A percentile compares a stretch with the other conserved stretches of the same genome.
Conservation (phyloP, 2,329 filamentous ascomycete species). For the Ceratocystis papillata region DNA sequence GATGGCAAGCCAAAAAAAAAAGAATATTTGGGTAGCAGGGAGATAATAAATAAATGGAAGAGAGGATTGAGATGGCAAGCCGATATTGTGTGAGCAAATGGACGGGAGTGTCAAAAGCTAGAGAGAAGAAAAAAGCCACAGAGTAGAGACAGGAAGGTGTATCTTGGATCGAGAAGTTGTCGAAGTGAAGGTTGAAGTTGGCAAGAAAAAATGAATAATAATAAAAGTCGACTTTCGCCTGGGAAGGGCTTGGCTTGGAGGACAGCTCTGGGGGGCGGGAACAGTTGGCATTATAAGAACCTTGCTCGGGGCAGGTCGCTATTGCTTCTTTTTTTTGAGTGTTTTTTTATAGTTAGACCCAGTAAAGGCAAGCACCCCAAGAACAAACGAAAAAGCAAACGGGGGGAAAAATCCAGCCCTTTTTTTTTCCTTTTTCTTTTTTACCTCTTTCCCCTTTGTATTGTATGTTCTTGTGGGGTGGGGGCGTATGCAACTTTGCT, state of each 20-base stretch:
- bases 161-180: not conserved
- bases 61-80: not conserved
- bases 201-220: not conserved
- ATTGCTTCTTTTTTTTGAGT: not conserved
- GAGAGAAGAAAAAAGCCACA: not conserved
- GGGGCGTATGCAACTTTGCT: not conserved
- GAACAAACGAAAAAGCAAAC: constrained; percentile 2
- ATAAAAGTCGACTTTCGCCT: not conserved
- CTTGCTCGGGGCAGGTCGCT: not conserved
- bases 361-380: constrained; percentile 1
- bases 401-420: not conserved
- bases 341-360: not conserved
- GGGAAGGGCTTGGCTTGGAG: not conserved
- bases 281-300: constrained; percentile 9
- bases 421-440: not conserved
- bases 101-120: not conserved
- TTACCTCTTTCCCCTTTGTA: not conserved
- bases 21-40: not conserved
- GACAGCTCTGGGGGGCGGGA: not conserved
- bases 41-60: not conserved
- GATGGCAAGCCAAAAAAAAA: not conserved
- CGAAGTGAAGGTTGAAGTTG: constrained; percentile 2
- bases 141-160: not conserved
- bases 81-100: not conserved
- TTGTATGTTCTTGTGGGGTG: constrained; percentile 10